Base-by-base conservation (phyloP, 306 rosid species). In the Castanopsis chinensis region DNA sequence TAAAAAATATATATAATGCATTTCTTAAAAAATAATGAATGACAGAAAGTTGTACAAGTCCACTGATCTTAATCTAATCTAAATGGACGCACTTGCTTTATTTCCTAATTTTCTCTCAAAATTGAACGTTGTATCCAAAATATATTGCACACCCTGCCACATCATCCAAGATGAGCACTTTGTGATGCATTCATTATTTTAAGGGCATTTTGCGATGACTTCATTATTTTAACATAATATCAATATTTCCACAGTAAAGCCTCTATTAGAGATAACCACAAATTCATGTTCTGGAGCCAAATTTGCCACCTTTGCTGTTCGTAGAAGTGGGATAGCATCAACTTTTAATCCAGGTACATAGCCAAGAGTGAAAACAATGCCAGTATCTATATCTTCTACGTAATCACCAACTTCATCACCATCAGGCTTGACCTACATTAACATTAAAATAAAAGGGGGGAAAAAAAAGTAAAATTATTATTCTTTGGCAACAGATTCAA, bases 331-430 rank as follows among this genome's bases (percentile, higher is more conserved):
- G 76, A 92, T 77, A 55, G 83, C 91, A 74, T 92, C 92, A 52
- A 87, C 94, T 83, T 84, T 86, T 5, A 92, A 73, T 78, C 97
- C 97, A 0, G 97, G 98, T 30, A 94, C 76, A 83, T 54, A 90
- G 2, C 94, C 98, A 73, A 92, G 69, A 1, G 90, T 87, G 86
- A 94, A 63, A 77, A 90, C 83, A 35, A 94, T 78, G 77, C 97
- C 98, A 30, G 79, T 59, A 41, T 41, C 45, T 41, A 41, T 41
- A 2, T 85, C 77, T 56, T 74, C 76, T 11, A 7, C 59, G 64
- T 59, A 70, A 10, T 2, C 25, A 11, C 58, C 74, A 21, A 69
- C 82, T 71, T 78, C 77, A 41, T 80, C 69, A 69, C 84, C 76
- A 15, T 72, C 30, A 57, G 41, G 33, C 69, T 84, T 76, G 21